phyloP scores from a whole-genome alignment of 1,139 yeast genomes.

The Zygoascus sp. region DNA sequence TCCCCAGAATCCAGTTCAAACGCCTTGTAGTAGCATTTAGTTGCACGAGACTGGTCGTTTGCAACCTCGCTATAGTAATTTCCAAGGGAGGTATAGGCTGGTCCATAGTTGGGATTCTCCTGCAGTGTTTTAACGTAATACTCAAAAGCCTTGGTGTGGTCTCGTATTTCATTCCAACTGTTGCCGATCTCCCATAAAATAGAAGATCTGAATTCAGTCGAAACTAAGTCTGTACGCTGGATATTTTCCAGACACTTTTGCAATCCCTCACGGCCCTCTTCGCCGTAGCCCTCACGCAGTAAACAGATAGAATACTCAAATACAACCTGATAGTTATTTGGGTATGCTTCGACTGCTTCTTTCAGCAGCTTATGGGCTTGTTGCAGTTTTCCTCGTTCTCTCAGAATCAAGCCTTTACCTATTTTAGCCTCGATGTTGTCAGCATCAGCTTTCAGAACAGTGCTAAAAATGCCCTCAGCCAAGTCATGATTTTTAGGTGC shows the following conservation, averaged over 20 bases:
- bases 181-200: slow-evolving; percentile 71
- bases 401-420: slow-evolving; percentile 75
- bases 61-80: slow-evolving; percentile 54
- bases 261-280: slow-evolving; percentile 53
- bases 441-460: slow-evolving; percentile 50
- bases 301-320: slow-evolving; percentile 80
- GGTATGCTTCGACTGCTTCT: slow-evolving; percentile 47
- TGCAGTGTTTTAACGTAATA: slow-evolving; percentile 60
- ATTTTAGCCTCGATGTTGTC: slow-evolving; percentile 58
- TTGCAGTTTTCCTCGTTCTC: slow-evolving; percentile 56
- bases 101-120: slow-evolving; percentile 59
- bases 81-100: slow-evolving; percentile 80
- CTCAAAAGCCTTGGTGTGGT: slow-evolving; percentile 42
- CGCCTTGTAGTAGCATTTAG: slow-evolving; percentile 84
- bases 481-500: slow-evolving; percentile 81
- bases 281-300: slow-evolving; percentile 49
- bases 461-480: slow-evolving; percentile 69
- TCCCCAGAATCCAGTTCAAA: slow-evolving; percentile 82
- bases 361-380: slow-evolving; percentile 52
- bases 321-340: slow-evolving; percentile 56
- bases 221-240: slow-evolving; percentile 47
- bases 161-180: slow-evolving; percentile 39
- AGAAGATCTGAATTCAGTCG: slow-evolving; percentile 54
- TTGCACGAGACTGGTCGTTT: slow-evolving; percentile 63
- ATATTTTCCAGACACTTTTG: slow-evolving; percentile 41